phyloP scores from a whole-genome alignment of 2,329 filamentous ascomycete species.

The Stagonosporopsis cucurbitacearum region DNA sequence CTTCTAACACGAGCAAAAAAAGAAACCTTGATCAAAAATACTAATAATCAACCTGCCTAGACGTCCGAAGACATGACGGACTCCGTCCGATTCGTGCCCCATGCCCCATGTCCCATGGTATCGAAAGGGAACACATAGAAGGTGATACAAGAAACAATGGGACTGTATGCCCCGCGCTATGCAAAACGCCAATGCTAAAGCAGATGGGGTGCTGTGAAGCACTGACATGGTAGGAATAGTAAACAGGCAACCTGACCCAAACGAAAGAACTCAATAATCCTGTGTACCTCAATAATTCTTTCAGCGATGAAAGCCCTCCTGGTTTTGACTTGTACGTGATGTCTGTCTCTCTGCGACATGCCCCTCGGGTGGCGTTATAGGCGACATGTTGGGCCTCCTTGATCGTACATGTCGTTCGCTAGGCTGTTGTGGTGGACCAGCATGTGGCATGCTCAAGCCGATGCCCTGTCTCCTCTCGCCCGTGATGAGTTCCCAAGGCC shows the following conservation, averaged over 20 bases:
- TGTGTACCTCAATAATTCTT: background rate
- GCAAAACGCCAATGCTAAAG: conserved; percentile 28
- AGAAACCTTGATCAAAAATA: background rate
- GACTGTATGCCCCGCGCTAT: conserved; percentile 19
- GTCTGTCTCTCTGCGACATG: background rate
- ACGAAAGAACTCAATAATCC: background rate
- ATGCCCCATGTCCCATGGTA: conserved; percentile 9
- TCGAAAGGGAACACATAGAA: conserved; percentile 7
- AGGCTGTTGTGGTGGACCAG: background rate
- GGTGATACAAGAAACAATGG: background rate
- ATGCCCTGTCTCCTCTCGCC: background rate
- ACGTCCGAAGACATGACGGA: conserved; percentile 2
- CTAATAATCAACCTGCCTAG: background rate
- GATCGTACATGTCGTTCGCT: background rate
- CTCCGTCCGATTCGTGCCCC: background rate
- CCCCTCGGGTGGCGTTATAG: background rate
- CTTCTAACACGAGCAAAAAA: background rate
- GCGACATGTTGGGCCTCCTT: background rate
- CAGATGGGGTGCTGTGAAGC: background rate
- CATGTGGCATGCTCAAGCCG: background rate
- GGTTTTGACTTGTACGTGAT: too few relatives aligned
- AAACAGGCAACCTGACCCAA: background rate
- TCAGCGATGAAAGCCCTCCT: conserved; percentile 6
- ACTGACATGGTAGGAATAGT: background rate
- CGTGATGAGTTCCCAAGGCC: background rate